Percentiles rank a stretch among this genome's conserved stretches.
These are phyloP conservation scores for Metarhizium rileyi DNA, from an alignment of 2,329 filamentous ascomycete genomes.

Conservation along the genomic window DNA sequence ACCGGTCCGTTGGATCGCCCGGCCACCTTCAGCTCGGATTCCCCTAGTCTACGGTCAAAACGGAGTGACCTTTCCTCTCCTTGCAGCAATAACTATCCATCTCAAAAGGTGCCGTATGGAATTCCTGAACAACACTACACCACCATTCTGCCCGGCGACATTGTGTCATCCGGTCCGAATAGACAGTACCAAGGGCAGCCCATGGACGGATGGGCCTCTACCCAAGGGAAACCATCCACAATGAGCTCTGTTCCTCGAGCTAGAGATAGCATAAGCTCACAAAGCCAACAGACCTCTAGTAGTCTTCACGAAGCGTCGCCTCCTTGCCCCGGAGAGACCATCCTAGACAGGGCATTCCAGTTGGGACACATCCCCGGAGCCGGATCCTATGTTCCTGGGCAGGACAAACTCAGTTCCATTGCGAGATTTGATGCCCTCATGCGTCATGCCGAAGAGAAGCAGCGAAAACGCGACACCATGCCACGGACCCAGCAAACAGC, in stretches of 20 bases:
- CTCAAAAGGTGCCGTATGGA: slow-evolving; percentile 26
- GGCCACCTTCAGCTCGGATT: slow-evolving; percentile 44
- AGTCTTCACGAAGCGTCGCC: slow-evolving; percentile 39
- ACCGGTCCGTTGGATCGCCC: slow-evolving; percentile 38
- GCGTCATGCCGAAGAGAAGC: slow-evolving; percentile 47
- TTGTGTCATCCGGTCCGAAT: slow-evolving; percentile 45
- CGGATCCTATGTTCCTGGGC: slow-evolving; percentile 42
- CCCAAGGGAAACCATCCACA: slow-evolving; percentile 48
- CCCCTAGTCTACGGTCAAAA: slow-evolving; percentile 51
- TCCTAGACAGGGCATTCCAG: slow-evolving; percentile 57
- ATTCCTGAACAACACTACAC: slow-evolving; percentile 39
- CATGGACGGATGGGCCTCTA: slow-evolving; percentile 51
- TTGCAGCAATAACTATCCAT: slow-evolving; percentile 37
- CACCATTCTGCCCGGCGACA: slow-evolving; percentile 40
- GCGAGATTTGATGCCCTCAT: slow-evolving; percentile 58
- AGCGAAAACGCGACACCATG: slow-evolving; percentile 28
- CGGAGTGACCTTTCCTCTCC: slow-evolving; percentile 54
- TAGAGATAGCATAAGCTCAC: slow-evolving; percentile 45
- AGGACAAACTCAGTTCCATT: slow-evolving; percentile 54
- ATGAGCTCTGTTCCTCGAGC: slow-evolving; percentile 47
- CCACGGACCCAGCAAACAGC: slow-evolving; percentile 23
- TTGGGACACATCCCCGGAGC: slow-evolving; percentile 53
- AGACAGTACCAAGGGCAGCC: slow-evolving; percentile 46
- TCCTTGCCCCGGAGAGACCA: slow-evolving; percentile 49
- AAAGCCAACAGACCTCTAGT: slow-evolving; percentile 27